These are phyloP conservation scores for Aspergillus taichungensis DNA, from an alignment of 495 filamentous ascomycete species.

Conservation along the genomic window DNA sequence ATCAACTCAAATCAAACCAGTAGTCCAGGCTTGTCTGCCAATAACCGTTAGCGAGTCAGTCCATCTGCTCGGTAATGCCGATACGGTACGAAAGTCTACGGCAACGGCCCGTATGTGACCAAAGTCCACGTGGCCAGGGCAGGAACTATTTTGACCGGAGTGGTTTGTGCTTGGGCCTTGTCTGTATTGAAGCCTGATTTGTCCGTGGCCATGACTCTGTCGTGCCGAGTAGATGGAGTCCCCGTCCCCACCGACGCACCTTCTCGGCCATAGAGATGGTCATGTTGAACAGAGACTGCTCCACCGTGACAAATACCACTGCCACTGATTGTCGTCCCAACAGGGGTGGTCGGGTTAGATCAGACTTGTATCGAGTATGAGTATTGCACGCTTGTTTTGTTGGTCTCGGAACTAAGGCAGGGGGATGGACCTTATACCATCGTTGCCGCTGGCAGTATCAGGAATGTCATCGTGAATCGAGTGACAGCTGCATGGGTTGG, in stretches of 20 bases:
- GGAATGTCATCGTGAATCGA: not conserved
- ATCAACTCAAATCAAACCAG: too few relatives aligned
- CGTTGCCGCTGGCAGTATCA: not conserved
- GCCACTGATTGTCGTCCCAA: not conserved
- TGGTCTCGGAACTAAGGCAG: not conserved
- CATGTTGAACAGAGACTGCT: not conserved
- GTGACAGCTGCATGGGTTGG: too few relatives aligned
- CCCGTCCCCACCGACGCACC: not conserved
- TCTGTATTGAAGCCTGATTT: too few relatives aligned
- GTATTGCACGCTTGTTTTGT: not conserved
- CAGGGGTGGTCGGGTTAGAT: not conserved
- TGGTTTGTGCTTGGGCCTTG: constrained; percentile 16
- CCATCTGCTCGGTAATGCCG: not conserved
- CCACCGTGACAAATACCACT: constrained; percentile 4
- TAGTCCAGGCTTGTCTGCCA: not conserved
- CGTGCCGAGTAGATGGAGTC: not conserved
- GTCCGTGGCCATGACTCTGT: not conserved
- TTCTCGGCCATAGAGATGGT: too few relatives aligned
- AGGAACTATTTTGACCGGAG: constrained; percentile 10
- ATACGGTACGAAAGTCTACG: not conserved
- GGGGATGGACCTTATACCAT: not conserved
- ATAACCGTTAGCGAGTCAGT: not conserved
- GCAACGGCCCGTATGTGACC: constrained; percentile 16
- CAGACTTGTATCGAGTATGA: not conserved
- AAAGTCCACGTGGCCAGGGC: constrained; percentile 10